Base-by-base conservation (phyloP, 192 early-diverging fungal genomes). In the Coemansia sp. region DNA sequence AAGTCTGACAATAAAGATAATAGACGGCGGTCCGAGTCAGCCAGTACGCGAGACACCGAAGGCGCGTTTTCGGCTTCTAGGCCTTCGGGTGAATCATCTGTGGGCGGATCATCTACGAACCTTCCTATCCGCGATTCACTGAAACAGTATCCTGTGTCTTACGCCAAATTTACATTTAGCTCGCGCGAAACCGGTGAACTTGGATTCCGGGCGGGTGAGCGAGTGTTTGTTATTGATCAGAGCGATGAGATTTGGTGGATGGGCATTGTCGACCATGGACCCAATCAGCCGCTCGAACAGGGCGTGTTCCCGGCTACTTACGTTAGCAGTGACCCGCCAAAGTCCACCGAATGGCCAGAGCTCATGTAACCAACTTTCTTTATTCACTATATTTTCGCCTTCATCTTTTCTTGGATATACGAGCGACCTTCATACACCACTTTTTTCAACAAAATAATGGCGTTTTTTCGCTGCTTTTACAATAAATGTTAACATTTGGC, bases 211-310 rank as follows among this genome's bases (percentile, higher is more conserved):
- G 84, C 86, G 4, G 89, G 88, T 25, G 89, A 90, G 61, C 80
- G 83, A 0, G 88, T 93, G 56, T 83, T 90, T 83, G 91, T 93
- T 6, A 85, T 89, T 19, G 91, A 93, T 68, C 83, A 85, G 57
- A 89, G 85, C 61, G 89, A 93, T 68, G 89, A 89, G 73, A 86
- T 91, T 30, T 93, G 91, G 91, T 93, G 91, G 91, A 86, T 90
- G 84, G 91, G 91, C 14, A 86, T 87, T 21, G 85, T 86, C 53
- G 79, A 82, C 66, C 76, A 86, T 63, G 84, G 87, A n/a, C 65
- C 82, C 23, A 84, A 85, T 71, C 83, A 76, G 78, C 80, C 74
- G 17, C 68, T 77, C 53, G 70, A 74, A 67, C 88, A 91, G 74
- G 91, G 91, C 57, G 87, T 91, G 21, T 92, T 92, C 78, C 91